Conservation (phyloP, 208 protist species). For the Baffinella frigidus region DNA sequence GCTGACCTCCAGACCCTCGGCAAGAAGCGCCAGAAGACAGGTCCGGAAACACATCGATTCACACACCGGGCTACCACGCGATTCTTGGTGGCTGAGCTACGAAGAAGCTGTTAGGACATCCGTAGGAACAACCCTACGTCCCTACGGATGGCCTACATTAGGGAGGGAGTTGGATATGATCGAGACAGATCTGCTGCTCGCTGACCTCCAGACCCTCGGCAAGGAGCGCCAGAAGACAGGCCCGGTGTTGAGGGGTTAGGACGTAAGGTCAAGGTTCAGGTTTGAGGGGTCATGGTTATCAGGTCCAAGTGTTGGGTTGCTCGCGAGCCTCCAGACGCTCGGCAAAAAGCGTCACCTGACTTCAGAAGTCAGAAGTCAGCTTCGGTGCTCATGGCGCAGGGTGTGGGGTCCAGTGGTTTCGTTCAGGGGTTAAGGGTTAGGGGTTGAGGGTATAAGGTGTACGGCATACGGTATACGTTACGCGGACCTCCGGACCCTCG, state of each 20-base stretch:
- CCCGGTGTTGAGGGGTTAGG: no score
- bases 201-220: conserved; percentile 34
- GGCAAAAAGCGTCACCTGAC: not conserved
- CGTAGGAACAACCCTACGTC: not conserved
- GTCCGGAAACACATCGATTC: no score
- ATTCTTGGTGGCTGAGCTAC: not conserved
- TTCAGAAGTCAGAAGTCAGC: no score
- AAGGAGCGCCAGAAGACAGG: no score
- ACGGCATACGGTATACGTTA: not conserved
- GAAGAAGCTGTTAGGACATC: not conserved
- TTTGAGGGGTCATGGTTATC: no score
- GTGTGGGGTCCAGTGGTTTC: no score
- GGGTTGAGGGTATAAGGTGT: not conserved
- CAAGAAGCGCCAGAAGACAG: not conserved
- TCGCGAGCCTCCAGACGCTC: conserved; percentile 28
- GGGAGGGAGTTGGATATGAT: not conserved
- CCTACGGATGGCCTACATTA: no score
- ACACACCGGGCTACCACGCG: no score
- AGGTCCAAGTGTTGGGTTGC: no score
- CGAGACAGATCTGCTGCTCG: conserved; percentile 41
- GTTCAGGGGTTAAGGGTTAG: not conserved
- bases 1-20: conserved; percentile 27
- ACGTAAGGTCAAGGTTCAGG: no score
- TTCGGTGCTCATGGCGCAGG: no score
- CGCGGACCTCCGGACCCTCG: not conserved